Evolutionary conservation across 108 stramenopile species (phyloP).

Genomic region (Cyclostephanos tholiformis): DNA sequence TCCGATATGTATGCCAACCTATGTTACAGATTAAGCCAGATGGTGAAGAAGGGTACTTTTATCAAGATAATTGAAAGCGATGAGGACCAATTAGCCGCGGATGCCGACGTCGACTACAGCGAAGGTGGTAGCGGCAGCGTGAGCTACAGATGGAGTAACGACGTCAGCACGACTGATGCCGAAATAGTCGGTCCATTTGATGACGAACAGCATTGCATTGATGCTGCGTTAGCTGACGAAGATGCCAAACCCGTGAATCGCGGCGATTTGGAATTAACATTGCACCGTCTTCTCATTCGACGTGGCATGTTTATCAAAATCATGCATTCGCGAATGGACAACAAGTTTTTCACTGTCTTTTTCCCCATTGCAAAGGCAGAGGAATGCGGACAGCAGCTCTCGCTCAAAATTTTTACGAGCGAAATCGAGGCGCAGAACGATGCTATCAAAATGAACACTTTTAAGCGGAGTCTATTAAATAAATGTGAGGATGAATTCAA

Average conservation of each 20-base stretch:
- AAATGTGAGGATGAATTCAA: constrained; percentile 92
- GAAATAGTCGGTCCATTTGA: constrained; percentile 81
- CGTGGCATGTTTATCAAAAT: constrained; percentile 82
- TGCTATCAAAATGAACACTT: constrained; percentile 79
- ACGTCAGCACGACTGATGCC: constrained; percentile 73
- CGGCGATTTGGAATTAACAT: constrained; percentile 78
- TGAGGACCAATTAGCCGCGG: constrained; percentile 77
- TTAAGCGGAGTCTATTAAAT: constrained; percentile 86
- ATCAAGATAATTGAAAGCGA: constrained; percentile 83
- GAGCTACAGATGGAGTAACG: constrained; percentile 80
- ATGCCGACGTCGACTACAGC: constrained; percentile 43
- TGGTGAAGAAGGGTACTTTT: constrained; percentile 59
- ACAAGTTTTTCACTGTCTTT: constrained; percentile 74
- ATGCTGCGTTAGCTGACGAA: constrained; percentile 55
- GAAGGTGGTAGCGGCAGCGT: constrained; percentile 50
- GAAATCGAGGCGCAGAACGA: constrained; percentile 70
- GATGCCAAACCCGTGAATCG: constrained; percentile 55
- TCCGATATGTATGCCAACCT: constrained; percentile 93
- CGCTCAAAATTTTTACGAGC: constrained; percentile 67
- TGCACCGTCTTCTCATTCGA: constrained; percentile 68
- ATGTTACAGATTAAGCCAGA: constrained; percentile 69
- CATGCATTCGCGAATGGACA: constrained; percentile 59
- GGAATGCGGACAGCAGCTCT: constrained; percentile 83
- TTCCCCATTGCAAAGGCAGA: constrained; percentile 70
- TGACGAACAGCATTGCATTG: constrained; percentile 58